phyloP scores from a whole-genome alignment of 352 stramenopile genomes.

The Peronospora farinosa region DNA sequence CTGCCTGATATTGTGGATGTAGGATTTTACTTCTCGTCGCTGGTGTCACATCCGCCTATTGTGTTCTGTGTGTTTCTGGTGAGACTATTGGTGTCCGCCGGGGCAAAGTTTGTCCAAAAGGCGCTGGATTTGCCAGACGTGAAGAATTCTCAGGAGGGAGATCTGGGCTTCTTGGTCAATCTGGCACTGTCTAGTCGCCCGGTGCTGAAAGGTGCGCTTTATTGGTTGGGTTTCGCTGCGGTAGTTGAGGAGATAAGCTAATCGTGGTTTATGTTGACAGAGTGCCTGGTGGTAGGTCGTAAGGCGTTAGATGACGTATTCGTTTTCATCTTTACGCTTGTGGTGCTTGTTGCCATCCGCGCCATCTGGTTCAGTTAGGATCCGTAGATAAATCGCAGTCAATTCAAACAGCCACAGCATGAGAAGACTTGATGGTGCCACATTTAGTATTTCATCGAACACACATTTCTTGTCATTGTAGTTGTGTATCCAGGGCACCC shows the following conservation, averaged over 20 bases:
- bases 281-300: conserved; percentile 56
- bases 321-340: conserved; percentile 63
- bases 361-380: conserved; percentile 34
- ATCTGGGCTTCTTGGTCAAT: conserved; percentile 61
- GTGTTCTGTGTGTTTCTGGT: conserved; percentile 54
- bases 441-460: no score
- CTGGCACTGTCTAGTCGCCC: conserved; percentile 51
- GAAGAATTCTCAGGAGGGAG: conserved; percentile 55
- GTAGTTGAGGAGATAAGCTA: background rate
- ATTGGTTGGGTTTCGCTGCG: background rate
- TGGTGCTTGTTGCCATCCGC: conserved; percentile 42
- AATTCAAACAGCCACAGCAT: background rate
- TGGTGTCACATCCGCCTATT: conserved; percentile 56
- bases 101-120: conserved; percentile 34
- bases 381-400: background rate
- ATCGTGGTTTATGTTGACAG: conserved; percentile 18
- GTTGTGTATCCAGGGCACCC: background rate
- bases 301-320: conserved; percentile 72
- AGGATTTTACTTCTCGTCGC: conserved; percentile 39
- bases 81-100: conserved; percentile 41
- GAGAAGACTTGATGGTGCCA: background rate
- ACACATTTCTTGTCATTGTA: no score
- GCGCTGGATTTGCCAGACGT: conserved; percentile 51
- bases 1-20: conserved; percentile 51
- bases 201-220: conserved; percentile 48